A percentile compares a stretch with the other conserved stretches of the same genome.
Conservation (phyloP, 768 basidiomycete species). For the Daedaleopsis nitida region DNA sequence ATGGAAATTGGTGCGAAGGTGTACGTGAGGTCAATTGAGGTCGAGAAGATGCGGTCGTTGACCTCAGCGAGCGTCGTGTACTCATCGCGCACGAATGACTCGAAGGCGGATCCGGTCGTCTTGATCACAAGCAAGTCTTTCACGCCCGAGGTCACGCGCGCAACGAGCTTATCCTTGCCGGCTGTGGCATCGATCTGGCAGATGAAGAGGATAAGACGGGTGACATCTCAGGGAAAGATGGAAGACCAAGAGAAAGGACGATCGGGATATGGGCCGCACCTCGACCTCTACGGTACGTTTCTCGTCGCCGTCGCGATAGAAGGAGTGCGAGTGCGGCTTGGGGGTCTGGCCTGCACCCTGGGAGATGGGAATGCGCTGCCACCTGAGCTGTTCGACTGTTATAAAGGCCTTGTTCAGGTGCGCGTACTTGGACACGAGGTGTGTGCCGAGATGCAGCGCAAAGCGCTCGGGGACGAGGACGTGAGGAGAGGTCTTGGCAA, state of each 20-base stretch:
- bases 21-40: slow-evolving; percentile 79
- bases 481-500: slow-evolving; percentile 89
- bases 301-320: slow-evolving; percentile 89
- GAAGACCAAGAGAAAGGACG: background rate
- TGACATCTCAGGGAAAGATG: background rate
- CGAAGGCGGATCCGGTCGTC: slow-evolving; percentile 84
- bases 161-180: slow-evolving; percentile 64
- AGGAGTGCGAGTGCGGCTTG: slow-evolving; percentile 74
- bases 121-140: slow-evolving; percentile 90
- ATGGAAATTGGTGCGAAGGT: slow-evolving; percentile 55
- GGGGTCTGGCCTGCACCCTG: slow-evolving; percentile 30
- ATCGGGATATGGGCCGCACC: slow-evolving; percentile 13
- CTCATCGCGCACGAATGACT: slow-evolving; percentile 79
- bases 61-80: slow-evolving; percentile 87
- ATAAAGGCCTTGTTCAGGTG: slow-evolving; percentile 74
- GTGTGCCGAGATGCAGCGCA: slow-evolving; percentile 82
- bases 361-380: slow-evolving; percentile 70
- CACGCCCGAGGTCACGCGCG: slow-evolving; percentile 67
- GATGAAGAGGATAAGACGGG: background rate
- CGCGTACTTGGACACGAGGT: slow-evolving; percentile 78
- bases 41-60: slow-evolving; percentile 88
- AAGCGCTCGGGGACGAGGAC: slow-evolving; percentile 84
- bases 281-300: slow-evolving; percentile 62
- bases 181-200: slow-evolving; percentile 62
- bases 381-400: slow-evolving; percentile 78